Percentiles rank a stretch among this genome's conserved stretches.
Evolutionary conservation across 306 rosid species (phyloP).

Genomic region (Vicia faba): DNA sequence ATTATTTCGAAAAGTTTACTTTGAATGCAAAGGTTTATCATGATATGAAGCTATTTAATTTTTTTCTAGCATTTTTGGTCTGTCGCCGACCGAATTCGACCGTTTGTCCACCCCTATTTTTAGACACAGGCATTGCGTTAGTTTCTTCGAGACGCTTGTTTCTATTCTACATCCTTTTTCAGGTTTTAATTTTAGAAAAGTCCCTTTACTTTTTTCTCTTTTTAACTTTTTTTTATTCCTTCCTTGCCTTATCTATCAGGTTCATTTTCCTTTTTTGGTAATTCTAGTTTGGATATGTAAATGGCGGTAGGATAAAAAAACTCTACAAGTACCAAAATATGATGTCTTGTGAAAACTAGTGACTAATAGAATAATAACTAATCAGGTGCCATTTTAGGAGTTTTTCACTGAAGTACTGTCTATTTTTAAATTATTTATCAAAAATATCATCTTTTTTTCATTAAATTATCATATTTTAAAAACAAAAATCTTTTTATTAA

Average conservation of each 20-base stretch:
- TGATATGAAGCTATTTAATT: too few relatives aligned
- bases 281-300: background rate
- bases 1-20: too few relatives aligned
- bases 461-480: too few relatives aligned
- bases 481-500: too few relatives aligned
- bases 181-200: slow-evolving; percentile 19
- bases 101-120: too few relatives aligned
- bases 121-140: slow-evolving; percentile 42
- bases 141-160: slow-evolving; percentile 27
- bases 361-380: background rate
- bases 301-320: background rate
- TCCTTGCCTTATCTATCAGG: background rate
- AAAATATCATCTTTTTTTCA: too few relatives aligned
- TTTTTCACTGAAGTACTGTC: too few relatives aligned
- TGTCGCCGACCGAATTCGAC: too few relatives aligned
- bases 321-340: background rate
- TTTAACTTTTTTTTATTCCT: slow-evolving; percentile 30
- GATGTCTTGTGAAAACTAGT: slow-evolving; percentile 4
- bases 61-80: too few relatives aligned
- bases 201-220: background rate
- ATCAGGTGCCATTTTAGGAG: slow-evolving; percentile 1
- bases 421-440: too few relatives aligned
- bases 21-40: too few relatives aligned
- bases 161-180: slow-evolving; percentile 24
- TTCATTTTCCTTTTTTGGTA: background rate